Conservation (phyloP, 2,329 filamentous ascomycete genomes). For the Talaromyces sp. region DNA sequence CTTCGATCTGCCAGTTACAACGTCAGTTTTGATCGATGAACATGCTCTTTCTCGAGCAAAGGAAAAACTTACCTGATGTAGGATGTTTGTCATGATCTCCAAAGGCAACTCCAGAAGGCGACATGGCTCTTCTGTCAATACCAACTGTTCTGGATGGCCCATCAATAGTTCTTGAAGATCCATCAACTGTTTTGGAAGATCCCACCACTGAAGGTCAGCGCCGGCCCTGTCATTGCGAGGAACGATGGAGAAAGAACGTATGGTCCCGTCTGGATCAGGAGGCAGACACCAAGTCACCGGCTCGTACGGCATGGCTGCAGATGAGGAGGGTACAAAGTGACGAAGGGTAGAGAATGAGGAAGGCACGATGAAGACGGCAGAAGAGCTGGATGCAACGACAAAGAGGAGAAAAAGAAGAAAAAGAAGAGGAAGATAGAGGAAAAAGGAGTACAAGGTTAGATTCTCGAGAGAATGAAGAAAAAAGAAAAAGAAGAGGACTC, state of each 20-base stretch:
- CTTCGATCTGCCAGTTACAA: background rate
- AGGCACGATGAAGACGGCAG: background rate
- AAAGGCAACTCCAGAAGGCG: slow-evolving; percentile 1
- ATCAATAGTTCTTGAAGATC: background rate
- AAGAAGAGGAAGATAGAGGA: background rate
- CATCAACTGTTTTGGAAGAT: background rate
- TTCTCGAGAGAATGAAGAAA: background rate
- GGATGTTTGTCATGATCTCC: slow-evolving; percentile 7
- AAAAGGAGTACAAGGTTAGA: background rate
- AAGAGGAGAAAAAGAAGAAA: background rate
- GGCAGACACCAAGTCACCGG: background rate
- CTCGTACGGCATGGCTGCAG: background rate
- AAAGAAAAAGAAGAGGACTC: background rate
- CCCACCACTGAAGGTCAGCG: background rate
- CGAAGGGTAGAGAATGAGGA: background rate
- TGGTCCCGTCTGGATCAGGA: background rate
- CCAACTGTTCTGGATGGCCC: background rate
- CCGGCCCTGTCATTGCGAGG: background rate
- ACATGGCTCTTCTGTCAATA: background rate
- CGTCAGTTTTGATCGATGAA: background rate
- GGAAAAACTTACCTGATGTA: slow-evolving; percentile 1
- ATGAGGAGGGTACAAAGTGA: background rate
- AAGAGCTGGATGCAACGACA: background rate
- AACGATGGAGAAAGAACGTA: background rate
- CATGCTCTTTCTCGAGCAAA: background rate